Conservation (phyloP, 1,284 basidiomycete species). For the Ustilago bromivora region DNA sequence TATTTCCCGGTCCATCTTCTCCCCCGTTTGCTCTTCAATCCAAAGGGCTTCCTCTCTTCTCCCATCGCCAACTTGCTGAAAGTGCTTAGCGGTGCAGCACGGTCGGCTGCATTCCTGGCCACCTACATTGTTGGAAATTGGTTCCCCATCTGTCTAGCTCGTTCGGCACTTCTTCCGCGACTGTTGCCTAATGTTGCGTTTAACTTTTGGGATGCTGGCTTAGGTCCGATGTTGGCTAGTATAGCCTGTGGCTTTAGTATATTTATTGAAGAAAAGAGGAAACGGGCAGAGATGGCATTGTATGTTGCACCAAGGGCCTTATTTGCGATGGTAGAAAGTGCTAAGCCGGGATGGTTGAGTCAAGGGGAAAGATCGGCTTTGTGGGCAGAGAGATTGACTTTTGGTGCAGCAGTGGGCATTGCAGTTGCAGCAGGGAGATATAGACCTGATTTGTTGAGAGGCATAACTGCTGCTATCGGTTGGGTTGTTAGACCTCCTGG, state of each 20-base stretch:
- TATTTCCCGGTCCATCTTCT: constrained; percentile 71
- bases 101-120: constrained; percentile 70
- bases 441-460: constrained; percentile 57
- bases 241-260: constrained; percentile 60
- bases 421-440: constrained; percentile 55
- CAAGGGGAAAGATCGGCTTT: constrained; percentile 48
- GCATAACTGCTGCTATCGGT: constrained; percentile 55
- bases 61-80: constrained; percentile 57
- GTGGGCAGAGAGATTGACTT: constrained; percentile 55
- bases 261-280: constrained; percentile 70
- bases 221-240: constrained; percentile 47
- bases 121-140: constrained; percentile 70
- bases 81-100: constrained; percentile 64
- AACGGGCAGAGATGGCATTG: constrained; percentile 70
- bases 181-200: constrained; percentile 51
- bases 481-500: constrained; percentile 51
- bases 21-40: constrained; percentile 69
- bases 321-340: constrained; percentile 61
- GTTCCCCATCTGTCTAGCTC: constrained; percentile 62
- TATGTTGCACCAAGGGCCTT: constrained; percentile 70
- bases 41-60: constrained; percentile 36
- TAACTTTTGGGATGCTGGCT: constrained; percentile 59
- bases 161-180: constrained; percentile 50
- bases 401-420: constrained; percentile 51
- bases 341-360: constrained; percentile 56